Evolutionary conservation across 225 moss, liverwort and hornwort species (phyloP), one percentile per base, ranked within the genome.

Genomic region (Polytrichum commune): DNA sequence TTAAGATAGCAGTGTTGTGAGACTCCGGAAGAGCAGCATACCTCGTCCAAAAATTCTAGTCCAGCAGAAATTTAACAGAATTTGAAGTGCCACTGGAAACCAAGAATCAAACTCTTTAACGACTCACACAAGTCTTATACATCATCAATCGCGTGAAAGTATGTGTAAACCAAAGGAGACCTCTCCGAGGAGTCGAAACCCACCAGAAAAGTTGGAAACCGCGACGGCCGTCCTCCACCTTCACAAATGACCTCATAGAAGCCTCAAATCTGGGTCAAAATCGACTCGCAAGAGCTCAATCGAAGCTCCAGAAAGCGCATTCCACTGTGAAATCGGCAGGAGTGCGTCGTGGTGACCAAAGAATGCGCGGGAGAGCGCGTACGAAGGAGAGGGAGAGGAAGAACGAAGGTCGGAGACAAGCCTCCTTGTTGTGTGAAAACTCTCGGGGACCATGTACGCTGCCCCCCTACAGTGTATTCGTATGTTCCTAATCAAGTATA

Each of bases 191-290:
- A 3, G 24, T 60, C 60, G 60, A 60, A 24, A 24, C 60, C 7
- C 60, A 60, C 60, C 60, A 60, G 60, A 60, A 6, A 23, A 60
- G n/a, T 4, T 24, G n/a, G 60, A n/a, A 60, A 23, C 6, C 22
- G 60, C 60, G 24, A 60, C 46, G 60, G 60, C 22, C 60, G 60
- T 23, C 20, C 60, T 60, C 60, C n/a, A 9, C 60, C 60, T n/a
- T n/a, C 22, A 20, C 22, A 60, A 60, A 60, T 24, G 22, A 9
- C 60, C 24, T 60, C 60, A 60, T 24, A 60, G 24, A n/a, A 60
- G n/a, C 60, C 60, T 60, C n/a, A 60, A 60, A 60, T 60, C 60
- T 60, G 60, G 6, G 24, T 16, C 60, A 60, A 60, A 60, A 60
- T 23, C n/a, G 60, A 9, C 22, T 24, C n/a, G 7, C 2, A 60